Base-by-base conservation (phyloP, 768 basidiomycete genomes). In the Lactifluus subvellereus region DNA sequence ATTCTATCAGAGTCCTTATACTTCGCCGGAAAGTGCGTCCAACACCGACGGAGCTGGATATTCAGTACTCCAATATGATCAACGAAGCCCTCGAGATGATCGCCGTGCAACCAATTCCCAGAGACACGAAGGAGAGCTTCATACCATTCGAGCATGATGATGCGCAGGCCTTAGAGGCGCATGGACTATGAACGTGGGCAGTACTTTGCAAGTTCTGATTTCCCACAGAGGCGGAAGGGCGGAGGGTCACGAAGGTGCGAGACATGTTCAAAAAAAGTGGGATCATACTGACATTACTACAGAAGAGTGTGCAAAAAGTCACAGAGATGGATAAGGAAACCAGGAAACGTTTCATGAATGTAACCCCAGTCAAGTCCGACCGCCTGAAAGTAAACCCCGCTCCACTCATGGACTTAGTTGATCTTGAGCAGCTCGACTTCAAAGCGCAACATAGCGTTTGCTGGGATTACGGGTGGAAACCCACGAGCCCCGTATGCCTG, bases 341-440 rank as follows among this genome's bases (percentile, higher is more conserved):
- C 22, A 58, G 30, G 22, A 57, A 58, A 48, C 55, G 54, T 16
- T 43, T 54, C 53, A 11, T 55, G 47, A 51, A 65, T 54, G 53
- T 32, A 52, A 60, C 52, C 66, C 66, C 38, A 65, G 54, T 53
- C 55, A 54, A 58, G 66, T 61, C 64, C 66, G 40, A 54, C 54
- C 33, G 40, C 54, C 33, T 30, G 64, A 58, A 59, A 55, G 33
- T 48, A 54, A 61, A 27, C 43, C 54, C 55, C 52, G 49, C 53
- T 20, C 33, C 30, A 43, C n/a, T 57, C 38, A 57, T 55, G 8
- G 55, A 32, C 56, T 74, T 71, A 77, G 69, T 77, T 85, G 77
- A 94, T 91, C 73, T 81, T 78, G 61, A 93, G 65, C 53, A 95
- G 79, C 75, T 94, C 89, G 57, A 95, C 89, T 75, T 92, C 90